These are phyloP conservation scores for Mortierella sp. DNA, from an alignment of 371 early-diverging fungal species.

Conservation along the genomic window DNA sequence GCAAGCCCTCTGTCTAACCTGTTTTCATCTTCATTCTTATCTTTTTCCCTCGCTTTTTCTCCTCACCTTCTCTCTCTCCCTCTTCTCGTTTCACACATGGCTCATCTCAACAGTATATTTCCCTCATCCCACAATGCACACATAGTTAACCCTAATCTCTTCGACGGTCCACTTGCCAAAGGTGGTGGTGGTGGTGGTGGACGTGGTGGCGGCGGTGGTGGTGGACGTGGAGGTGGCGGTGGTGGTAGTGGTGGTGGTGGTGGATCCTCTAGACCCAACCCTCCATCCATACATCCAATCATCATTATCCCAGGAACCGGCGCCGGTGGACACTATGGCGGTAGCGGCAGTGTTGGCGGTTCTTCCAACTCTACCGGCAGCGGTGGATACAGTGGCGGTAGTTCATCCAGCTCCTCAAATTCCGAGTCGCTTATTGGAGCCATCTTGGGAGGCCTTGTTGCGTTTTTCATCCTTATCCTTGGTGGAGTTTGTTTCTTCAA, in stretches of 20 bases:
- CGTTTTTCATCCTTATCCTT: background rate
- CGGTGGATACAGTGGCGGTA: background rate
- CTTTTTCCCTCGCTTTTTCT: background rate
- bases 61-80: background rate
- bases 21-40: background rate
- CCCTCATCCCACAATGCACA: background rate
- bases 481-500: background rate
- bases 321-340: background rate
- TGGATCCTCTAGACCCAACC: background rate
- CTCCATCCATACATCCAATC: background rate
- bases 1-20: background rate
- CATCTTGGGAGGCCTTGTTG: background rate
- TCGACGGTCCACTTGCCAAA: conserved; percentile 2
- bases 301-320: background rate
- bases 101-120: background rate
- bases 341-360: background rate
- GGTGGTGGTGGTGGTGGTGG: background rate
- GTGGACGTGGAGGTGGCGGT: background rate
- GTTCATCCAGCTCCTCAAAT: background rate
- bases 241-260: background rate
- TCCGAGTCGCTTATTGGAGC: background rate
- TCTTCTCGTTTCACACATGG: background rate
- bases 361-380: background rate
- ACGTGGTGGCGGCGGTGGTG: background rate
- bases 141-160: background rate